Percentiles rank a stretch among this genome's conserved stretches.
These are phyloP conservation scores for Xylariaceae sp. DNA, from an alignment of 2,329 filamentous ascomycete genomes.

Conservation along the genomic window DNA sequence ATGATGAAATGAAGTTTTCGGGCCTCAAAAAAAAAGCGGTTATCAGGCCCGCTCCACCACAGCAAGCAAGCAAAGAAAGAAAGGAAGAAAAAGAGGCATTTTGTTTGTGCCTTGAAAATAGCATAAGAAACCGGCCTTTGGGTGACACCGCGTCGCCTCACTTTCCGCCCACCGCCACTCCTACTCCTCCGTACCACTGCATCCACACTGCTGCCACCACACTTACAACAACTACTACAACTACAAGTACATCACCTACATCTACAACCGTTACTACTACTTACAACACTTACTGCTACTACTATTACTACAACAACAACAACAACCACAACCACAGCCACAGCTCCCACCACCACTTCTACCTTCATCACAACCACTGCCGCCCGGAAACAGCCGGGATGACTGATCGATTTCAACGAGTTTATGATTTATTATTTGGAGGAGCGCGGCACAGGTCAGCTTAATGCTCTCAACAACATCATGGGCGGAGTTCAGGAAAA, in stretches of 20 bases:
- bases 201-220: too few relatives aligned
- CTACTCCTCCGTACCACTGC: background rate
- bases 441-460: conserved; percentile 14
- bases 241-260: background rate
- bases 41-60: background rate
- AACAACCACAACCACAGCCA: background rate
- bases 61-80: background rate
- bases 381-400: conserved; percentile 7
- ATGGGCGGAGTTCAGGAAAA: conserved; percentile 20
- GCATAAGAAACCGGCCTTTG: background rate
- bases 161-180: background rate
- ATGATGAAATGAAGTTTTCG: conserved; percentile 7
- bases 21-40: background rate
- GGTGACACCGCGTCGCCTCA: conserved; percentile 11
- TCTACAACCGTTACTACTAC: background rate
- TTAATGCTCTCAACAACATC: conserved; percentile 2
- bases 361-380: too few relatives aligned
- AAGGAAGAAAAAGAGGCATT: background rate
- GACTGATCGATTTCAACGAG: conserved; percentile 11
- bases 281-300: background rate
- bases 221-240: too few relatives aligned
- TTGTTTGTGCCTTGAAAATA: background rate
- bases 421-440: conserved; percentile 18
- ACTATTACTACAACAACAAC: background rate
- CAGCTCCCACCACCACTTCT: background rate